Evolutionary conservation across 2,329 filamentous ascomycete genomes (phyloP).

Genomic region (Colletotrichum sp.): DNA sequence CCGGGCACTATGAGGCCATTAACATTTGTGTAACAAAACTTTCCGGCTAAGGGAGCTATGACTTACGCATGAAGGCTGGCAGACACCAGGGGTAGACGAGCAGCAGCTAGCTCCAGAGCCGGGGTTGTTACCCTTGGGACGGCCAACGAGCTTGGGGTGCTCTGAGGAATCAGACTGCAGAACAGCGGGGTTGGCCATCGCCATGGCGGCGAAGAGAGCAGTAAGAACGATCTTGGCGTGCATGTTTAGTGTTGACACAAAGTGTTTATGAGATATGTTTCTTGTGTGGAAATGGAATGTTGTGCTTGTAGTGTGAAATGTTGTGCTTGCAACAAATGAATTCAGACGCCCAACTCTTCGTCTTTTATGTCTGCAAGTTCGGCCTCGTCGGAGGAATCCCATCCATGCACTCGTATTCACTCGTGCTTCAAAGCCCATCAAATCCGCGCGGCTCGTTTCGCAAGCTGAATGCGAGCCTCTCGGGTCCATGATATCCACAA

Average conservation of each 20-base stretch:
- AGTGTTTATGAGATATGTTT: accelerated
- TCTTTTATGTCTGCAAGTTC: background rate
- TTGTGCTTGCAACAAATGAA: background rate
- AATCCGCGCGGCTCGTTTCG: background rate
- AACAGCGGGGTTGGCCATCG: background rate
- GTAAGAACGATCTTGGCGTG: background rate
- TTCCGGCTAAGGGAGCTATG: background rate
- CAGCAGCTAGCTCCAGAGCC: background rate
- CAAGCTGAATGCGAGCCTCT: background rate
- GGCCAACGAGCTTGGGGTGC: background rate
- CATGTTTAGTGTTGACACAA: background rate
- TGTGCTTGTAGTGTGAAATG: background rate
- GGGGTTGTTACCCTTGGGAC: background rate
- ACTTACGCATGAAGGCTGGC: background rate
- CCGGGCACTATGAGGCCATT: background rate
- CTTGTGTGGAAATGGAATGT: background rate
- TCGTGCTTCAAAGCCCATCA: background rate
- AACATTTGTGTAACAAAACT: accelerated
- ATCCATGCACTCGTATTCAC: background rate
- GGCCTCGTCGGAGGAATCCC: background rate
- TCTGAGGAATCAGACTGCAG: background rate
- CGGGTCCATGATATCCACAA: background rate
- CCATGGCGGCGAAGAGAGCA: background rate
- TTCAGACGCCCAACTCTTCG: background rate
- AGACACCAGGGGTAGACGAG: background rate